phyloP scores from a whole-genome alignment of 1,284 basidiomycete species.

The Termitomyces sp. region DNA sequence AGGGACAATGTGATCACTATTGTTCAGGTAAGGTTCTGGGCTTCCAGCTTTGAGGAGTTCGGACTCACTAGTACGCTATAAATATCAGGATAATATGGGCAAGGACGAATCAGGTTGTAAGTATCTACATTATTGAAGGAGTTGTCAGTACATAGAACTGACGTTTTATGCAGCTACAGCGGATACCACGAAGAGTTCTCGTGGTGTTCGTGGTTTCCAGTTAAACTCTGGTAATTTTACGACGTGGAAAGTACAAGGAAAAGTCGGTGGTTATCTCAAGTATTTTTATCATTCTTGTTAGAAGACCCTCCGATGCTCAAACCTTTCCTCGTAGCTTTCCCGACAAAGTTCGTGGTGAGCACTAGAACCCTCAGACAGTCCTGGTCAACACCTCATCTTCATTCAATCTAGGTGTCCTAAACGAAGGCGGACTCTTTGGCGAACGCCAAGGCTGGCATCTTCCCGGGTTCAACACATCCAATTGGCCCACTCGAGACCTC shows the following conservation, averaged over 20 bases:
- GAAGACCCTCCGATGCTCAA: constrained; percentile 4
- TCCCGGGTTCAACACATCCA: constrained; percentile 62
- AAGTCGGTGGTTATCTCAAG: constrained; percentile 70
- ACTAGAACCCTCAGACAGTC: not conserved
- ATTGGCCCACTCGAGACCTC: constrained; percentile 53
- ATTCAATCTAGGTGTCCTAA: constrained; percentile 41
- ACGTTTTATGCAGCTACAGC: constrained; percentile 20
- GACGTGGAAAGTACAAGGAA: constrained; percentile 79
- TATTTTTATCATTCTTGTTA: constrained; percentile 28
- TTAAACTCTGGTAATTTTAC: constrained; percentile 57
- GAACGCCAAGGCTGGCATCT: constrained; percentile 82
- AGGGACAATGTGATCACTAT: constrained; percentile 72
- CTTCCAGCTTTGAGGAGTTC: not conserved
- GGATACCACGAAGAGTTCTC: constrained; percentile 57
- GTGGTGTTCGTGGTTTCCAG: constrained; percentile 73
- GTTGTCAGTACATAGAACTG: not conserved
- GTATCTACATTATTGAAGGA: constrained; percentile 10
- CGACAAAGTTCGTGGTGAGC: constrained; percentile 57
- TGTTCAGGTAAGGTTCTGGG: constrained; percentile 48
- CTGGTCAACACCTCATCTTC: not conserved
- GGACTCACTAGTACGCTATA: not conserved
- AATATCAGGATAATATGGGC: constrained; percentile 70
- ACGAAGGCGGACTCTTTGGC: constrained; percentile 77
- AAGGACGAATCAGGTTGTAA: constrained; percentile 58
- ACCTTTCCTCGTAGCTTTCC: constrained; percentile 42